phyloP scores from a whole-genome alignment of 495 filamentous ascomycete species.

The Echria macrotheca region DNA sequence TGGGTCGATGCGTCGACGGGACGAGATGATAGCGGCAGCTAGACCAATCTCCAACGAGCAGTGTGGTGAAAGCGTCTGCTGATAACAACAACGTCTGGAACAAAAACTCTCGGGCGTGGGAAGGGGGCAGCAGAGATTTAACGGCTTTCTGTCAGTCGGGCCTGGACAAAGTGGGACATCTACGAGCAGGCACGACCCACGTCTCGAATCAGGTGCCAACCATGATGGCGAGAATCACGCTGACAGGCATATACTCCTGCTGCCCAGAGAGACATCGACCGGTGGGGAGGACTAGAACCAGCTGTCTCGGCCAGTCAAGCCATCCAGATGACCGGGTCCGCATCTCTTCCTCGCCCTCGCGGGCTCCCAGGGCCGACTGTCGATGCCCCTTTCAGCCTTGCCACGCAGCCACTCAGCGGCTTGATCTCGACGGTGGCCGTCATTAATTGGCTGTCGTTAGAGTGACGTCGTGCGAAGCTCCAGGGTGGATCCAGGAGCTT shows the following conservation, averaged over 20 bases:
- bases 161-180: no score
- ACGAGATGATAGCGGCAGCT: no score
- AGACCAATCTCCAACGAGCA: no score
- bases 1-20: no score
- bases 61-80: no score
- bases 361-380: no score
- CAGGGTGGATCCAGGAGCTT: not conserved
- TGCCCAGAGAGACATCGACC: not conserved
- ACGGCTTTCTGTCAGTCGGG: no score
- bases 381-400: not conserved
- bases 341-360: no score
- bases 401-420: not conserved
- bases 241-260: not conserved
- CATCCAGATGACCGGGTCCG: not conserved
- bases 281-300: not conserved
- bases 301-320: not conserved
- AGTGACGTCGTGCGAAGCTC: not conserved
- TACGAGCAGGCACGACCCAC: not conserved
- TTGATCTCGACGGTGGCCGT: not conserved
- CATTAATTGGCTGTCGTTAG: not conserved
- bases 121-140: no score
- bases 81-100: not conserved
- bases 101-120: no score
- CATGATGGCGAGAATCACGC: not conserved
- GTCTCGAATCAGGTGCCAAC: not conserved